Conservation (phyloP, 257 asterid species). For the Leonotis leonurus region DNA sequence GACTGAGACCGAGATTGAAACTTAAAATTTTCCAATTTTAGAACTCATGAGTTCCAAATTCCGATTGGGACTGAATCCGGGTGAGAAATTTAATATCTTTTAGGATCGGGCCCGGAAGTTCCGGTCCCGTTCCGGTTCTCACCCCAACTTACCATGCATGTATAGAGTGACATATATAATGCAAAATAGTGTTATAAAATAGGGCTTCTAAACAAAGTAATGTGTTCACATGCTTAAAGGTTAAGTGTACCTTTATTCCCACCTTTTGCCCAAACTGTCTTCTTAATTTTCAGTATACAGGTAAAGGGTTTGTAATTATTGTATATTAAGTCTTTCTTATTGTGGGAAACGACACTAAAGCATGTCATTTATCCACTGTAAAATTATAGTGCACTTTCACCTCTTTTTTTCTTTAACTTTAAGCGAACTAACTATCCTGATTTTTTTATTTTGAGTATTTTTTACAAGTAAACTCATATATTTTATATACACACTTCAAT, state of each 20-base stretch:
- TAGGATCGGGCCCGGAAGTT: too few species aligned
- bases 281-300: not conserved
- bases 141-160: too few species aligned
- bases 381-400: not conserved
- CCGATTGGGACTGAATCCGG: too few species aligned
- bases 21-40: too few species aligned
- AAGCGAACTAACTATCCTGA: conserved; percentile 10
- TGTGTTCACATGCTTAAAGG: conserved; percentile 20
- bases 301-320: not conserved
- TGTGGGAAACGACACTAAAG: not conserved
- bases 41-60: too few species aligned
- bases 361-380: conserved; percentile 4
- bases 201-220: not conserved
- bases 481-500: too few species aligned
- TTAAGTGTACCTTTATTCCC: conserved; percentile 10
- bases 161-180: too few species aligned
- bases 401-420: conserved; percentile 9
- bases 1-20: too few species aligned
- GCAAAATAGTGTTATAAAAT: not conserved
- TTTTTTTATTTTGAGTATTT: too few species aligned
- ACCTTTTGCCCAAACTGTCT: not conserved
- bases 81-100: too few species aligned
- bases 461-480: too few species aligned
- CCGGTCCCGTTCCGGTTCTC: too few species aligned
- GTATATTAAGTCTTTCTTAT: not conserved